These are phyloP conservation scores for Marvania coccoides DNA, from an alignment of 139 green algal genomes.

Conservation along the genomic window DNA sequence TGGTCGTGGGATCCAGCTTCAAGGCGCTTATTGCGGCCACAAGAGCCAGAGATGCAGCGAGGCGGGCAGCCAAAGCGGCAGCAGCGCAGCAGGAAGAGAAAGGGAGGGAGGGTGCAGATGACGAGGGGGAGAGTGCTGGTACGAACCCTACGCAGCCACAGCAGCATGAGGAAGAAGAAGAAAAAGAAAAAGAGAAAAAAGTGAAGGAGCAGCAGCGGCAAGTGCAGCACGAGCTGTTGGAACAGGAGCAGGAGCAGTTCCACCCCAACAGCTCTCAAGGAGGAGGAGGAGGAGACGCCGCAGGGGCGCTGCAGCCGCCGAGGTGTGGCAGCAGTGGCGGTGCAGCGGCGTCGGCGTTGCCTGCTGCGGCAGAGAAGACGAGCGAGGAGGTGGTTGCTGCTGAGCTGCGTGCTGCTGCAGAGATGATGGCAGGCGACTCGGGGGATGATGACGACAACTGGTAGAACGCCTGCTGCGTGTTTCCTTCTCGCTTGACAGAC, in stretches of 20 bases:
- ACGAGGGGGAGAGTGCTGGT: too few relatives aligned
- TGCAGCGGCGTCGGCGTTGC: too few relatives aligned
- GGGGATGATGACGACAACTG: background rate
- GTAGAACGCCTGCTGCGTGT: background rate
- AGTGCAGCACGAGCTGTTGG: too few relatives aligned
- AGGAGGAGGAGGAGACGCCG: too few relatives aligned
- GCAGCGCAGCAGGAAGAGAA: background rate
- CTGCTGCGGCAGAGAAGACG: background rate
- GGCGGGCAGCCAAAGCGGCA: background rate
- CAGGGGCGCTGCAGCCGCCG: too few relatives aligned
- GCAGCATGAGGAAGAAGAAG: background rate
- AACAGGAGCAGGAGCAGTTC: too few relatives aligned
- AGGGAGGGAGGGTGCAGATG: background rate
- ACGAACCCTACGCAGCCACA: background rate
- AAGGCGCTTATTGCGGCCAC: constrained; percentile 12
- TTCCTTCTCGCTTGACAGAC: too few relatives aligned
- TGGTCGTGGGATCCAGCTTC: constrained; percentile 1
- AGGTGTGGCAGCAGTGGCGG: too few relatives aligned
- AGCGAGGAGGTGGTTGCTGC: background rate
- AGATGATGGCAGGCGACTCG: background rate
- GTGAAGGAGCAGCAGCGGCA: too few relatives aligned
- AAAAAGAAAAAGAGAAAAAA: background rate
- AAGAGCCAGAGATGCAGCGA: background rate
- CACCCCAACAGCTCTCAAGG: too few relatives aligned
- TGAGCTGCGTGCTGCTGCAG: background rate